A percentile compares a stretch with the other conserved stretches of the same genome.
phyloP scores from a whole-genome alignment of 78 protist species.

The Pelomyxa schiedti region DNA sequence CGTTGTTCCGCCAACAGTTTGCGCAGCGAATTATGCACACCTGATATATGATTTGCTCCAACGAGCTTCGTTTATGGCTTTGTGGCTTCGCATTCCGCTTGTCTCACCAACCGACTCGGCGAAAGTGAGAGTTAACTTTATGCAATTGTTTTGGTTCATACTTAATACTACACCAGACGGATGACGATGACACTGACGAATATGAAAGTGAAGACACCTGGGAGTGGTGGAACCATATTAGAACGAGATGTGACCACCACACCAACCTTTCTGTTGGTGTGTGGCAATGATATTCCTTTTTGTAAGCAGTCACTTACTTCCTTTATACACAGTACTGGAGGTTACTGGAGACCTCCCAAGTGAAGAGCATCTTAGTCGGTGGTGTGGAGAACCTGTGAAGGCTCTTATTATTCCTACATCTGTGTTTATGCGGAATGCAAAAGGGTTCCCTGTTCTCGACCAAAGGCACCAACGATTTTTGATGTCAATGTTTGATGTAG shows the following conservation, averaged over 20 bases:
- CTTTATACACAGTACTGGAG: conserved; percentile 33
- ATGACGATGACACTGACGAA: too few species aligned
- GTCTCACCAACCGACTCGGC: background rate
- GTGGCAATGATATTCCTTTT: too few species aligned
- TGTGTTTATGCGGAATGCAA: conserved; percentile 42
- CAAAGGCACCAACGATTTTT: conserved; percentile 55
- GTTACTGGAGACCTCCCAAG: conserved; percentile 32
- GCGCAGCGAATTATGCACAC: background rate
- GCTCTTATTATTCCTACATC: conserved; percentile 51
- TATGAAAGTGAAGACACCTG: conserved; percentile 24
- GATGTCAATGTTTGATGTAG: conserved; percentile 5
- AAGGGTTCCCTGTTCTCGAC: conserved; percentile 65
- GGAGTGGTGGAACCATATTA: conserved; percentile 51
- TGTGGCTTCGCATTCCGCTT: conserved; percentile 52
- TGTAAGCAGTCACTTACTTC: too few species aligned
- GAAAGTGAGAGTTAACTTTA: background rate
- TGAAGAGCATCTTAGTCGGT: conserved; percentile 17
- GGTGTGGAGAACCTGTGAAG: conserved; percentile 69
- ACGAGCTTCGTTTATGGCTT: conserved; percentile 6
- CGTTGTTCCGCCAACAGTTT: background rate
- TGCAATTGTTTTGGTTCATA: background rate
- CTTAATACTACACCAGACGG: background rate
- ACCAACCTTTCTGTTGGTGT: conserved; percentile 13
- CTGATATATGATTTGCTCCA: too few species aligned
- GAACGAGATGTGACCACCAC: conserved; percentile 39